Percentiles rank a stretch among this genome's conserved stretches.
These are phyloP conservation scores for Aspergillus sp. DNA, from an alignment of 2,329 filamentous ascomycete genomes.

Conservation along the genomic window DNA sequence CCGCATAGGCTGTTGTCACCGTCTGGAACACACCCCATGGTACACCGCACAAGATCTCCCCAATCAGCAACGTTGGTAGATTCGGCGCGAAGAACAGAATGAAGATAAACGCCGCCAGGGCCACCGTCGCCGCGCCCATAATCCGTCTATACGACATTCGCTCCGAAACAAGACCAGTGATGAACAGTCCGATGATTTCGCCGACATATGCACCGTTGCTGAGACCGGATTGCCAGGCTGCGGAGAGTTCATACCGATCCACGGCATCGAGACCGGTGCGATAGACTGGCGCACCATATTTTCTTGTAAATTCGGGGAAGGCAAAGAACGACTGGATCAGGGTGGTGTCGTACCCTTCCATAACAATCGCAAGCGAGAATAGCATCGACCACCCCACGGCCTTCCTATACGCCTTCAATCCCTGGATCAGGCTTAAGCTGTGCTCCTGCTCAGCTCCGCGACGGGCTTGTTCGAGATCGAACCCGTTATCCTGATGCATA, in stretches of 20 bases:
- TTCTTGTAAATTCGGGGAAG: constrained; percentile 27
- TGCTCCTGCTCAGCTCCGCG: constrained; percentile 7
- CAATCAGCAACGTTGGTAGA: constrained; percentile 44
- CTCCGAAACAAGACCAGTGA: constrained; percentile 25
- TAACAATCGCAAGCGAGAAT: constrained; percentile 23
- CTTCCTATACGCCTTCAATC: constrained; percentile 14
- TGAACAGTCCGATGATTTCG: constrained; percentile 27
- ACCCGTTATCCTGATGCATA: not conserved
- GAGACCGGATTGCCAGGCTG: constrained; percentile 28
- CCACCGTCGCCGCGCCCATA: constrained; percentile 41
- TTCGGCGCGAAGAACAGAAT: constrained; percentile 50
- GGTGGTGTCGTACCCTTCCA: constrained; percentile 30
- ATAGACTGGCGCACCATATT: constrained; percentile 17
- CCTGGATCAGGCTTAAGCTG: not conserved
- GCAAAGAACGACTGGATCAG: constrained; percentile 31
- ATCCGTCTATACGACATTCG: constrained; percentile 45
- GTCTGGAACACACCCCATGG: constrained; percentile 51
- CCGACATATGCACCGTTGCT: constrained; percentile 27
- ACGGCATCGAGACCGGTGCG: not conserved
- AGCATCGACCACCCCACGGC: constrained; percentile 23
- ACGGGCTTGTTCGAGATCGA: constrained; percentile 6
- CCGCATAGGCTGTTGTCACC: constrained; percentile 42
- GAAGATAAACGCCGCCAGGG: constrained; percentile 32
- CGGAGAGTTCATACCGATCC: constrained; percentile 23
- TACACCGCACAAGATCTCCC: constrained; percentile 49